Percentiles rank a stretch among this genome's conserved stretches.
phyloP scores from a whole-genome alignment of 192 early-diverging fungal genomes.

The Coemansia sp. region DNA sequence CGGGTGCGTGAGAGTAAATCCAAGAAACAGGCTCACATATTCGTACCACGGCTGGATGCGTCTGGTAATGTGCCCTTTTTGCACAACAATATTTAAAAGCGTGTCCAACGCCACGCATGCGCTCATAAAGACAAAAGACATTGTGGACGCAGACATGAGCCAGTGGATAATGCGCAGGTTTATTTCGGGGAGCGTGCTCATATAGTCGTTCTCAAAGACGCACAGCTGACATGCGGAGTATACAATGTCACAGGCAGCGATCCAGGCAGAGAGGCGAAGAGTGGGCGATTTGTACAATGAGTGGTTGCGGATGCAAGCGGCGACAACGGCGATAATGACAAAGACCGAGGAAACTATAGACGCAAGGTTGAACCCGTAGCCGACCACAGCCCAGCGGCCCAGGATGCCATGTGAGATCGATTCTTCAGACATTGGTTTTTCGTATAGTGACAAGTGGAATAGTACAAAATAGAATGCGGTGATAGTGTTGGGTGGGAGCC shows the following conservation, averaged over 20 bases:
- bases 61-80: slow-evolving; percentile 7
- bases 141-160: slow-evolving; percentile 36
- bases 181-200: slow-evolving; percentile 27
- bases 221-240: slow-evolving; percentile 43
- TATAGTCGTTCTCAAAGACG: slow-evolving; percentile 34
- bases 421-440: neutral
- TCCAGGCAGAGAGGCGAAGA: slow-evolving; percentile 33
- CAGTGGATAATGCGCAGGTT: slow-evolving; percentile 41
- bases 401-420: slow-evolving; percentile 30
- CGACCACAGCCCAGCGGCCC: slow-evolving; percentile 45
- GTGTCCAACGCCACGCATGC: slow-evolving; percentile 29
- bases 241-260: slow-evolving; percentile 38
- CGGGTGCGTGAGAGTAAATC: slow-evolving; percentile 40
- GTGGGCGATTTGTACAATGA: slow-evolving; percentile 6
- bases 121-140: slow-evolving; percentile 33
- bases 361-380: slow-evolving; percentile 38
- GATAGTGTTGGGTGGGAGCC: neutral
- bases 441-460: neutral
- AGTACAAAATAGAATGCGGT: neutral
- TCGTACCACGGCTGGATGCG: slow-evolving; percentile 34
- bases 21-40: slow-evolving; percentile 22
- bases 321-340: slow-evolving; percentile 23
- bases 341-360: slow-evolving; percentile 30
- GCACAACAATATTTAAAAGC: slow-evolving; percentile 2
- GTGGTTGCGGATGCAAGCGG: slow-evolving; percentile 4